These are phyloP conservation scores for Alternaria ethzedia DNA, from an alignment of 2,329 filamentous ascomycete genomes.

Conservation along the genomic window DNA sequence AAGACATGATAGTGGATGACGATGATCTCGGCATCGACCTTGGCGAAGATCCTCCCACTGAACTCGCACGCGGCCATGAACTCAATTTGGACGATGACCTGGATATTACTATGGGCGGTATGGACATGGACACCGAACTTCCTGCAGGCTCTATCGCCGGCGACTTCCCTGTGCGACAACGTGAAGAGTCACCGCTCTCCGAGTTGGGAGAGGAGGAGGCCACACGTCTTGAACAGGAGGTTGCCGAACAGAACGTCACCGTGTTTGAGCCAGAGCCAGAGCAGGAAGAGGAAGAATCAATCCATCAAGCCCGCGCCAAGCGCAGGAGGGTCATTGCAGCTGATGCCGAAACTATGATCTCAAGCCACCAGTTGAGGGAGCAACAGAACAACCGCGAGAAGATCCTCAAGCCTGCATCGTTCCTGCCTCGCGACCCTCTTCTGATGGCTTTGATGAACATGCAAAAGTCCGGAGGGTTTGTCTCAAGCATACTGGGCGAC, in stretches of 20 bases:
- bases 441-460: slow-evolving; percentile 88
- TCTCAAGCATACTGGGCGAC: slow-evolving; percentile 83
- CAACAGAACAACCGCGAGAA: slow-evolving; percentile 85
- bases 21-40: slow-evolving; percentile 58
- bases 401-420: slow-evolving; percentile 82
- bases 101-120: slow-evolving; percentile 54
- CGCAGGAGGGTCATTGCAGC: slow-evolving; percentile 82
- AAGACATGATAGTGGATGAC: slow-evolving; percentile 60
- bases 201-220: slow-evolving; percentile 59
- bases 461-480: slow-evolving; percentile 89
- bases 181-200: slow-evolving; percentile 62
- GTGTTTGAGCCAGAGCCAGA: slow-evolving; percentile 56
- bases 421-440: slow-evolving; percentile 85
- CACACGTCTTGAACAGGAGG: slow-evolving; percentile 70
- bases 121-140: slow-evolving; percentile 55
- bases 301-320: slow-evolving; percentile 73
- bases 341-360: slow-evolving; percentile 81
- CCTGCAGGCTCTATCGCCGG: slow-evolving; percentile 47
- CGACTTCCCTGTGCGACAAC: slow-evolving; percentile 55
- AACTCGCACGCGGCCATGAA: slow-evolving; percentile 29
- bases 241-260: slow-evolving; percentile 45
- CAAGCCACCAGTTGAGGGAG: slow-evolving; percentile 78
- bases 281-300: slow-evolving; percentile 61
- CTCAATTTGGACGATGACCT: slow-evolving; percentile 39
- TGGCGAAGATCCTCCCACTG: slow-evolving; percentile 41